Percentiles rank a stretch among this genome's conserved stretches.
Conservation (phyloP, 2,329 filamentous ascomycete genomes). For the Fusarium stilboides region DNA sequence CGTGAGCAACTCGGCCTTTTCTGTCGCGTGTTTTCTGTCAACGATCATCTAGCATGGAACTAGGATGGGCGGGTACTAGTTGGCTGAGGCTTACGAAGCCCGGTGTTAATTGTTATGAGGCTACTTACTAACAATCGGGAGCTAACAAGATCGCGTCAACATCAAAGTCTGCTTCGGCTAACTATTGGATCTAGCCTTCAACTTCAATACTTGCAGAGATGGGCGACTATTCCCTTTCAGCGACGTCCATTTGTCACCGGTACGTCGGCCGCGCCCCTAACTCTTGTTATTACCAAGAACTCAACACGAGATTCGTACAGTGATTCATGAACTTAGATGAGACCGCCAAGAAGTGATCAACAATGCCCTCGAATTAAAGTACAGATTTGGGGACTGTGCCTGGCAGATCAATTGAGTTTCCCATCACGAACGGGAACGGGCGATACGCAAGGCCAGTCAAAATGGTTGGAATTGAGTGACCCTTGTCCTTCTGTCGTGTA, state of each 20-base stretch:
- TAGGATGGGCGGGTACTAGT: constrained; percentile 18
- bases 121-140: not conserved
- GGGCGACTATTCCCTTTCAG: constrained; percentile 1
- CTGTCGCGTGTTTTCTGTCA: constrained; percentile 31
- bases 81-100: constrained; percentile 26
- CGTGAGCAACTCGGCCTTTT: constrained; percentile 9
- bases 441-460: constrained; percentile 6
- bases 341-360: constrained; percentile 41
- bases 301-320: constrained; percentile 25
- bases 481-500: constrained; percentile 30
- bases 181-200: constrained; percentile 1
- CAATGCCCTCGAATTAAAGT: constrained; percentile 32
- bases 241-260: too few species aligned
- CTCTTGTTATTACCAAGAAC: not conserved
- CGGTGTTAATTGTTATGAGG: constrained; percentile 14
- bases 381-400: constrained; percentile 8
- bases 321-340: constrained; percentile 17
- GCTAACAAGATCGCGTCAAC: not conserved
- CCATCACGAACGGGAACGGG: constrained; percentile 10
- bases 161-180: not conserved
- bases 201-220: not conserved
- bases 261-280: too few species aligned
- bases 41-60: not conserved
- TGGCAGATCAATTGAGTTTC: constrained; percentile 38
- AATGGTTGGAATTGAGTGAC: constrained; percentile 15